Conservation (phyloP, 176 grass and related monocot genomes). For the Calamus simplicifolius region DNA sequence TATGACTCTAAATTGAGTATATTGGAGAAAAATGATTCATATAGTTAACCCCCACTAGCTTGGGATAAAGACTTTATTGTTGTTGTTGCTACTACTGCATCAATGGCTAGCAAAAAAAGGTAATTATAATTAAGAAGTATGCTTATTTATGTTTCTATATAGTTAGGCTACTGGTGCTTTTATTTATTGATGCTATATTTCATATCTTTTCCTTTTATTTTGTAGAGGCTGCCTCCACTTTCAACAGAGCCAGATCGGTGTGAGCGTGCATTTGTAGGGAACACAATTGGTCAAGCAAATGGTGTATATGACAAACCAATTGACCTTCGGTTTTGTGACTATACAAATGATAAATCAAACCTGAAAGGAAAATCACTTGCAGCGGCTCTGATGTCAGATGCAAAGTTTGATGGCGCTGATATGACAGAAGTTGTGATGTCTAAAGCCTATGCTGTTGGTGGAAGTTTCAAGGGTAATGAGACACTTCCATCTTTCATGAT, state of each 20-base stretch:
- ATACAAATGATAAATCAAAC: slow-evolving; percentile 59
- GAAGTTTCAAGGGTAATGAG: slow-evolving; percentile 76
- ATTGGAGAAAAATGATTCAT: too few species aligned
- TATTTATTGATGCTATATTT: neutral
- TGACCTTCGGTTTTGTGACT: slow-evolving; percentile 87
- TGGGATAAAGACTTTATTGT: too few species aligned
- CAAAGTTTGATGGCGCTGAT: slow-evolving; percentile 84
- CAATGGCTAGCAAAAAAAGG: too few species aligned
- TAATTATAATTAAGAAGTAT: too few species aligned
- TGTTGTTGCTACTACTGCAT: too few species aligned
- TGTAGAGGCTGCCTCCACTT: slow-evolving; percentile 77
- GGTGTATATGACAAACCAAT: slow-evolving; percentile 94
- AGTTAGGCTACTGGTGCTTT: too few species aligned
- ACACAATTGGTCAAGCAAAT: slow-evolving; percentile 94
- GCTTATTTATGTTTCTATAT: too few species aligned
- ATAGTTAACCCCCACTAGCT: too few species aligned
- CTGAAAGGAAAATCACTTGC: slow-evolving; percentile 87
- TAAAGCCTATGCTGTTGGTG: slow-evolving; percentile 91
- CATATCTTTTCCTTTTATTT: slow-evolving; percentile 16
- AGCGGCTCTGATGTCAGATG: slow-evolving; percentile 63
- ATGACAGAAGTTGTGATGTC: slow-evolving; percentile 96
- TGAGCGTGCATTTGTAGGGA: slow-evolving; percentile 81
- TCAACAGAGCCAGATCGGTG: slow-evolving; percentile 83
- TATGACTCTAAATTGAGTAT: too few species aligned
- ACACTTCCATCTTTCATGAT: too few species aligned